Evolutionary conservation across 306 rosid species (phyloP).

Genomic region (peach (Prunus persica)): Prunus_persica_NCBIv2 NC_034014.1:30395001-30395500

Average conservation of each 20-base stretch:
- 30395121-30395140: constrained; percentile 73
- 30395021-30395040: constrained; percentile 61
- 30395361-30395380: constrained; percentile 91
- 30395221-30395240: constrained; percentile 80
- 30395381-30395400: constrained; percentile 79
- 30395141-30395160: constrained; percentile 73
- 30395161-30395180: constrained; percentile 84
- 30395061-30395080: constrained; percentile 55
- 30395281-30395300: constrained; percentile 81
- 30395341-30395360: constrained; percentile 85
- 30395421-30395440: constrained; percentile 86
- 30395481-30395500: constrained; percentile 81
- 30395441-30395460: constrained; percentile 92
- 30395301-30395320: constrained; percentile 65
- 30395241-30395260: constrained; percentile 82
- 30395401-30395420: constrained; percentile 72
- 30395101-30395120: constrained; percentile 52
- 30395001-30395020: constrained; percentile 61
- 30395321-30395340: constrained; percentile 76
- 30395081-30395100: constrained; percentile 68
- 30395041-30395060: constrained; percentile 71
- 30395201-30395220: constrained; percentile 55
- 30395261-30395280: constrained; percentile 72
- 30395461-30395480: constrained; percentile 88
- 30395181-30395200: constrained; percentile 84